phyloP scores from a whole-genome alignment of 169 alveolate species.

The Eimeria maxima region DNA sequence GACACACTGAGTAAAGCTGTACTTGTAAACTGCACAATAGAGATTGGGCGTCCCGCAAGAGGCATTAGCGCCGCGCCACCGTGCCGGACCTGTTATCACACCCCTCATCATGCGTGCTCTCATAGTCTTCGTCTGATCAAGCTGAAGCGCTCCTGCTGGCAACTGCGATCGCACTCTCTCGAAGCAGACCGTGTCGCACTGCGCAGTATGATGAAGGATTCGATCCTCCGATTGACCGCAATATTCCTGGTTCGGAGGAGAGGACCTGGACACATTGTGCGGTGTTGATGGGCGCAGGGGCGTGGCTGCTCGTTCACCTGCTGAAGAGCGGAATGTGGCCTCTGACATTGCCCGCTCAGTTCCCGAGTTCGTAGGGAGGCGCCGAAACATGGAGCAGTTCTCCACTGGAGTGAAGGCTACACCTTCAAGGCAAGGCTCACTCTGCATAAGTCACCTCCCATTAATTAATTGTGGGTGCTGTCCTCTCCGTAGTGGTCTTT shows the following conservation, averaged over 20 bases:
- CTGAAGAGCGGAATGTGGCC: constrained; percentile 49
- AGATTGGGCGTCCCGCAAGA: constrained; percentile 53
- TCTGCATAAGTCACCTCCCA: not conserved
- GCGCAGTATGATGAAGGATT: not conserved
- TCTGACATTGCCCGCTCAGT: constrained; percentile 63
- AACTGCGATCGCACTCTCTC: not conserved
- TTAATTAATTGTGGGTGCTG: not conserved
- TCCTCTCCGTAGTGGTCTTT: not conserved
- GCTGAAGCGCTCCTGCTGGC: not conserved
- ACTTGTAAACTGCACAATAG: constrained; percentile 67
- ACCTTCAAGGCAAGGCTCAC: not conserved
- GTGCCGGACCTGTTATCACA: constrained; percentile 60
- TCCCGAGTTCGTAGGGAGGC: not conserved
- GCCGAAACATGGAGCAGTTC: constrained; percentile 26
- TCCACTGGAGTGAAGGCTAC: not conserved
- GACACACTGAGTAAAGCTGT: not conserved
- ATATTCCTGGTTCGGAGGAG: not conserved
- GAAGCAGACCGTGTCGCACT: not conserved
- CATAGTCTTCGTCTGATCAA: not conserved
- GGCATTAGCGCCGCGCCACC: constrained; percentile 55
- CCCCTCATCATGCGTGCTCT: constrained; percentile 56
- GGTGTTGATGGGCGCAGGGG: constrained; percentile 67
- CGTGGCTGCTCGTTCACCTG: constrained; percentile 18
- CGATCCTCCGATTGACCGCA: not conserved
- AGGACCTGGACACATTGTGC: not conserved